Evolutionary conservation across 306 rosid species (phyloP).

Genomic region (Datisca glomerata): DNA sequence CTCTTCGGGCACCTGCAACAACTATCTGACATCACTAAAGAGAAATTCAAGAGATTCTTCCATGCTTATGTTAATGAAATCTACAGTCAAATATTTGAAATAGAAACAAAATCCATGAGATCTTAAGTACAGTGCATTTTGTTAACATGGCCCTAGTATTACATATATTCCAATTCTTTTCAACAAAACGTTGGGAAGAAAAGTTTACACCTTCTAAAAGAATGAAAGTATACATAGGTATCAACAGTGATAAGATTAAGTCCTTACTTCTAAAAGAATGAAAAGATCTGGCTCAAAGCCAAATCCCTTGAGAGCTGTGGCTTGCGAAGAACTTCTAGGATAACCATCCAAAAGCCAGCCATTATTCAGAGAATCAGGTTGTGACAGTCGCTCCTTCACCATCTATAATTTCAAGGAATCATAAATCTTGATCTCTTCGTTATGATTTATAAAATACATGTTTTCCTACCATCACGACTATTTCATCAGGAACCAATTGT

Average conservation of each 20-base stretch:
- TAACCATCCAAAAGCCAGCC: conserved; percentile 99
- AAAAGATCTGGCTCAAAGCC: conserved; percentile 71
- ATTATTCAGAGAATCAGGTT: conserved; percentile 49
- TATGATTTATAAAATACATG: too few species aligned
- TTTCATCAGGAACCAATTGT: conserved; percentile 70
- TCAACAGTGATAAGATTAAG: conserved; percentile 3
- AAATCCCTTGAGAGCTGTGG: conserved; percentile 45
- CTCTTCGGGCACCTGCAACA: conserved; percentile 73
- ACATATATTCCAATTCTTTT: too few species aligned
- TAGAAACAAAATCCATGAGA: too few species aligned
- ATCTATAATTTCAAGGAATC: conserved; percentile 33
- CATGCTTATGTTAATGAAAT: too few species aligned
- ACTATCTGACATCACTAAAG: conserved; percentile 4
- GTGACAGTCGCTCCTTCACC: conserved; percentile 70
- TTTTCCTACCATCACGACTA: conserved; percentile 64
- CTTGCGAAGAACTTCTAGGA: conserved; percentile 94
- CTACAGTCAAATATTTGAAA: too few species aligned
- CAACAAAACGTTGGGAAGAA: background rate
- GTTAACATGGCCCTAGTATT: too few species aligned
- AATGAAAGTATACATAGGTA: too few species aligned
- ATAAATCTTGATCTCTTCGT: too few species aligned
- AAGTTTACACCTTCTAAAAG: too few species aligned
- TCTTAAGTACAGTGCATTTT: too few species aligned
- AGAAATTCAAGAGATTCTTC: too few species aligned
- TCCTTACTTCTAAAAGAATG: conserved; percentile 63